A percentile compares a stretch with the other conserved stretches of the same genome.
Conservation (phyloP, 108 stramenopile species). For the Pseudonitzschia delicatissima region DNA sequence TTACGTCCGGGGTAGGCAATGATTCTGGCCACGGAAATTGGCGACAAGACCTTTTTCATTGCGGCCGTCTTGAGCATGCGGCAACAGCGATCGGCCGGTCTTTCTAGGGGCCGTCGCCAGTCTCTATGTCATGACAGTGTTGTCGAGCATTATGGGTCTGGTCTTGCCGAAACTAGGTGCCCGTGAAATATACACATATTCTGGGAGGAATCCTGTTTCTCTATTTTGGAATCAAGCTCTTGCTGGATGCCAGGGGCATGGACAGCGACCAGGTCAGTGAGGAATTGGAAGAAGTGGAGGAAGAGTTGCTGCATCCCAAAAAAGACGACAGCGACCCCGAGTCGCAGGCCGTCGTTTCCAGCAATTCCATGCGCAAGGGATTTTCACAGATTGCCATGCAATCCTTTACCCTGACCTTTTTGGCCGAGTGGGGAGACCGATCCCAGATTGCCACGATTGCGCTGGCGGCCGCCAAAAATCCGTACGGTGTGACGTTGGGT, state of each 20-base stretch:
- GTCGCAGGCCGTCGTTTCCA: slow-evolving; percentile 30
- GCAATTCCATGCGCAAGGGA: slow-evolving; percentile 15
- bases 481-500: slow-evolving; percentile 93
- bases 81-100: slow-evolving; percentile 83
- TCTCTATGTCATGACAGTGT: slow-evolving; percentile 93
- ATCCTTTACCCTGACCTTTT: slow-evolving; percentile 93
- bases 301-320: slow-evolving; percentile 79
- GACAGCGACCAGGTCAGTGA: slow-evolving; percentile 82
- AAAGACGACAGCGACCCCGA: slow-evolving; percentile 42
- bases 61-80: slow-evolving; percentile 98
- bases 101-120: slow-evolving; percentile 91
- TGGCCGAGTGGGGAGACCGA: slow-evolving; percentile 99
- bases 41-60: slow-evolving; percentile 99
- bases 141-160: slow-evolving; percentile 89
- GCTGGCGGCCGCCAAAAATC: slow-evolving; percentile 94
- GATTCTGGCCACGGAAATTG: slow-evolving; percentile 98
- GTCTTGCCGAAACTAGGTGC: slow-evolving; percentile 89
- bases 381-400: slow-evolving; percentile 71
- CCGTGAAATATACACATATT: slow-evolving; percentile 92
- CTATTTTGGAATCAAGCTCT: slow-evolving; percentile 95
- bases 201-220: slow-evolving; percentile 91
- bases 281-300: slow-evolving; percentile 98
- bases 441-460: slow-evolving; percentile 99
- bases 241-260: slow-evolving; percentile 84
- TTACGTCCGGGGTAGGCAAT: slow-evolving; percentile 77